phyloP scores from a whole-genome alignment of 306 rosid genomes.

The Vigna nakashimae region DNA sequence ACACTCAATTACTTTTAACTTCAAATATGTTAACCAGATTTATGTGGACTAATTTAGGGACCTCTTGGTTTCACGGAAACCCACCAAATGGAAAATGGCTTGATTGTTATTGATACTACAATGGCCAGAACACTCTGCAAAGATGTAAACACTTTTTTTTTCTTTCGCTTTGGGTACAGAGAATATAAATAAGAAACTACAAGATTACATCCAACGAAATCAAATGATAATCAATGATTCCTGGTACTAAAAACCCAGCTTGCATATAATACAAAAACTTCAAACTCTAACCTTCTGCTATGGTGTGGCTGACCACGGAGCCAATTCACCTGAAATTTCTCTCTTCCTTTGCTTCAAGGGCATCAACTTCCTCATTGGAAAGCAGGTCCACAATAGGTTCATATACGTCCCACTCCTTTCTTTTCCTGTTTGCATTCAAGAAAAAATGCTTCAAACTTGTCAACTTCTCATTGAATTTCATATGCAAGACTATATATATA shows the following conservation, averaged over 20 bases:
- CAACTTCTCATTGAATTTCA: constrained; percentile 9
- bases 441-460: constrained; percentile 37
- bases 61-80: not conserved
- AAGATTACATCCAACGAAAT: not conserved
- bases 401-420: constrained; percentile 95
- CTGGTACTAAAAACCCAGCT: not conserved
- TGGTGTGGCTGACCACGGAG: constrained; percentile 8
- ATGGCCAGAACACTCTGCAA: not conserved
- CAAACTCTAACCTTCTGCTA: not conserved
- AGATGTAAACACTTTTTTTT: not conserved
- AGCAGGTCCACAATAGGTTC: constrained; percentile 94
- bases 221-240: constrained; percentile 7
- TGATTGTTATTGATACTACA: not conserved
- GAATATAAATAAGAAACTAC: not conserved
- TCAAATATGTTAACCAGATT: not conserved
- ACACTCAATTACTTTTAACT: not conserved
- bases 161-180: not conserved
- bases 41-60: not conserved
- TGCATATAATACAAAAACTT: constrained; percentile 6
- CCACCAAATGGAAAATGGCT: not conserved
- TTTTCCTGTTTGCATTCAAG: constrained; percentile 74
- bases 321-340: constrained; percentile 63
- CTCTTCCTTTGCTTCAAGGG: constrained; percentile 94
- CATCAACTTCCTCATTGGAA: constrained; percentile 91
- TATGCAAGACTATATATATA: not conserved